A percentile compares a stretch with the other conserved stretches of the same genome.
Conservation (phyloP, 148 eudicot species). For the Vaccinium corymbosum region DNA sequence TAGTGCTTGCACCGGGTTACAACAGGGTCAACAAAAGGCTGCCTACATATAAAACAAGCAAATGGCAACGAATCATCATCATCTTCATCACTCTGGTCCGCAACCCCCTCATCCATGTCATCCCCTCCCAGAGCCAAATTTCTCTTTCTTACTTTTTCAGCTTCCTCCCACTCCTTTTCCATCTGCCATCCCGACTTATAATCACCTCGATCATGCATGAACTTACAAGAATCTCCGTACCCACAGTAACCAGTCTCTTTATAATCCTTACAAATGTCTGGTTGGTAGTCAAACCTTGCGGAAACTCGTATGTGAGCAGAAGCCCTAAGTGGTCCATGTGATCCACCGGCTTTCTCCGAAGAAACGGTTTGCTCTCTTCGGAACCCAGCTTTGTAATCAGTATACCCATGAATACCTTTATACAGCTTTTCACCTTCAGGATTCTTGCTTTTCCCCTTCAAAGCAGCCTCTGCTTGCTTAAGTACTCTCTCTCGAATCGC, state of each 20-base stretch:
- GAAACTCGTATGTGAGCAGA: constrained; percentile 93
- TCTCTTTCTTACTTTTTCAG: constrained; percentile 68
- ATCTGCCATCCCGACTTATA: constrained; percentile 95
- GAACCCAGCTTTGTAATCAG: constrained; percentile 91
- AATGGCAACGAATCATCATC: constrained; percentile 71
- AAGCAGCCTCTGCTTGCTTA: constrained; percentile 65
- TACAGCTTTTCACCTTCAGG: constrained; percentile 63
- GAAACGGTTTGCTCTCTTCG: constrained; percentile 87
- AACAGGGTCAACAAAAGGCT: constrained; percentile 85
- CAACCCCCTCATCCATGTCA: constrained; percentile 44
- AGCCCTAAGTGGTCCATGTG: constrained; percentile 95
- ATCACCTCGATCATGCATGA: constrained; percentile 96
- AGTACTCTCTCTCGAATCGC: constrained; percentile 82
- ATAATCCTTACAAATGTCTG: constrained; percentile 93
- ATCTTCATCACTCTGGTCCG: constrained; percentile 45
- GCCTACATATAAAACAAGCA: constrained; percentile 80
- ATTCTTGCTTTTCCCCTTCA: constrained; percentile 57
- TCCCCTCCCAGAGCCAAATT: constrained; percentile 66
- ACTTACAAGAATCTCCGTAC: constrained; percentile 96
- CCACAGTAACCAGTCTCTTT: constrained; percentile 97
- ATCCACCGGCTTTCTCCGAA: constrained; percentile 85
- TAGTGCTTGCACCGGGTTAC: constrained; percentile 90
- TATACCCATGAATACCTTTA: constrained; percentile 79
- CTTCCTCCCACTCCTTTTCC: constrained; percentile 93
- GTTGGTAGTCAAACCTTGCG: constrained; percentile 92